These are phyloP conservation scores for Citrus sinensis DNA, from an alignment of 345 rosid species.

Conservation along the genomic window DVS_A1.0 CM039164.1:1313501-1314000, in stretches of 20 bases:
- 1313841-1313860: too few relatives aligned
- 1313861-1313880: too few relatives aligned
- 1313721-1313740: too few relatives aligned
- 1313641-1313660: slow-evolving; percentile 56
- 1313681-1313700: slow-evolving; percentile 40
- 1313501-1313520: not conserved
- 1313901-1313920: too few relatives aligned
- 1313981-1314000: slow-evolving; percentile 90
- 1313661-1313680: slow-evolving; percentile 56
- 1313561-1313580: slow-evolving; percentile 30
- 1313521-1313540: slow-evolving; percentile 29
- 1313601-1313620: slow-evolving; percentile 45
- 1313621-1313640: slow-evolving; percentile 64
- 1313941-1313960: not conserved
- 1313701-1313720: not conserved
- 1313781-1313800: too few relatives aligned
- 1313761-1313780: too few relatives aligned
- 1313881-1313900: too few relatives aligned
- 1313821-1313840: too few relatives aligned
- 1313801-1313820: too few relatives aligned
- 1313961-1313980: slow-evolving; percentile 73
- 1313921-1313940: not conserved
- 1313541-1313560: slow-evolving; percentile 37
- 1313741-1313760: too few relatives aligned
- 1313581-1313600: slow-evolving; percentile 31